Conservation (phyloP, 805 yeast species). For the Lipomyces sp. region DNA sequence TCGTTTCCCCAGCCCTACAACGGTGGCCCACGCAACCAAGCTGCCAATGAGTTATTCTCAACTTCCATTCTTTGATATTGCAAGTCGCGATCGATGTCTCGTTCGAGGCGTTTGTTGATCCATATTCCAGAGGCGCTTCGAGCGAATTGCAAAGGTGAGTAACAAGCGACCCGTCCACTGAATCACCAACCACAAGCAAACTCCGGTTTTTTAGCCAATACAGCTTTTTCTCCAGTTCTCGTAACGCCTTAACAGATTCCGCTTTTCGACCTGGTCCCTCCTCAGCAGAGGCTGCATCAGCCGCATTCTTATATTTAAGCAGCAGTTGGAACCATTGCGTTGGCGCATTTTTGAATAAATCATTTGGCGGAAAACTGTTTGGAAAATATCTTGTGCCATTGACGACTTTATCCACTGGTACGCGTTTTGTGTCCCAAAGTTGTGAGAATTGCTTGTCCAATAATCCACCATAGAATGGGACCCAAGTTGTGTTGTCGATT, state of each 20-base stretch:
- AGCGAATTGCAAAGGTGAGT: constrained; percentile 9
- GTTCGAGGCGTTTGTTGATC: neutral
- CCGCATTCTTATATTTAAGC: neutral
- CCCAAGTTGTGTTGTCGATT: neutral
- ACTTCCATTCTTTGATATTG: constrained; percentile 9
- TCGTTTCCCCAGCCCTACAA: neutral
- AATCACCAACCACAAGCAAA: constrained; percentile 20
- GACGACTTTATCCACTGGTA: neutral
- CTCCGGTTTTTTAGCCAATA: constrained; percentile 15
- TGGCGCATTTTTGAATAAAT: constrained; percentile 6
- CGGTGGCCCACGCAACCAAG: constrained; percentile 11
- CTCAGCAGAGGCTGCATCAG: neutral
- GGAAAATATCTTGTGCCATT: neutral
- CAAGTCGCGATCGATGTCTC: constrained; percentile 11
- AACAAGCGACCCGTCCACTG: constrained; percentile 10
- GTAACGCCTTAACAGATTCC: neutral
- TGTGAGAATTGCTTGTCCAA: neutral
- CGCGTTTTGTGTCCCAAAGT: neutral
- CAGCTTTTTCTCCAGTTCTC: neutral
- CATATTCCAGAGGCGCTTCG: neutral
- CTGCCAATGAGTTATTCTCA: constrained; percentile 22
- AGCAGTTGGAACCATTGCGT: constrained; percentile 9
- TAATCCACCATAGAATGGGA: neutral
- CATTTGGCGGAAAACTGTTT: neutral
- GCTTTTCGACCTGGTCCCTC: neutral